A percentile compares a stretch with the other conserved stretches of the same genome.
Conservation (phyloP, 2,329 filamentous ascomycete genomes). For the Scortechinia acanthostroma region DNA sequence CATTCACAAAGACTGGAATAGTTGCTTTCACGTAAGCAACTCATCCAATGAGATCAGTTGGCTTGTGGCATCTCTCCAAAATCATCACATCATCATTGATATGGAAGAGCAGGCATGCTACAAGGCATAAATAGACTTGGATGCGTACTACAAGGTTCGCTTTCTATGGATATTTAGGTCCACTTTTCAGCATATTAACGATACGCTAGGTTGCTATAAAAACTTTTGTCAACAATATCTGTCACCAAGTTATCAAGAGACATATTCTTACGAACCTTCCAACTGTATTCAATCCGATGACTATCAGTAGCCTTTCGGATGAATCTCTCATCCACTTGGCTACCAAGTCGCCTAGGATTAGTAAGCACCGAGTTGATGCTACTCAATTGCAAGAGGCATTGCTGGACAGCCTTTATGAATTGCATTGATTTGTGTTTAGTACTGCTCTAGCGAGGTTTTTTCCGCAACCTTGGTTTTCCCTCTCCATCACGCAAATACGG, state of each 20-base stretch:
- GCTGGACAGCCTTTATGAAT: background rate
- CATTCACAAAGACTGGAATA: slow-evolving; percentile 6
- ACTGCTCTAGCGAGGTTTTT: no score
- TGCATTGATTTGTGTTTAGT: background rate
- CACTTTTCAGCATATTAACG: no score
- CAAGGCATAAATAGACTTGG: slow-evolving; percentile 9
- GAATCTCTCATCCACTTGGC: slow-evolving; percentile 7
- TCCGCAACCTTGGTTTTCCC: no score
- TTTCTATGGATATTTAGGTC: background rate
- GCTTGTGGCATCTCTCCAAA: slow-evolving; percentile 6
- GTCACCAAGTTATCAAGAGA: slow-evolving; percentile 13
- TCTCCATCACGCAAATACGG: no score
- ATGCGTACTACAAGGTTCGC: slow-evolving; percentile 13
- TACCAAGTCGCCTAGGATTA: slow-evolving; percentile 5
- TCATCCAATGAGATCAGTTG: slow-evolving; percentile 4
- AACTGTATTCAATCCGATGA: slow-evolving; percentile 9
- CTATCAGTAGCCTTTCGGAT: slow-evolving; percentile 7
- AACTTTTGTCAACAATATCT: slow-evolving; percentile 15
- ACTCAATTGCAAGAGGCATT: background rate
- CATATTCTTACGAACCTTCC: slow-evolving; percentile 10
- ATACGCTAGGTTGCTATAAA: slow-evolving; percentile 13
- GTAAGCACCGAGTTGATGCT: background rate
- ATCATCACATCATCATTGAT: slow-evolving; percentile 6
- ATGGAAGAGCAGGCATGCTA: slow-evolving; percentile 14
- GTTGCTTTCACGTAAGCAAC: slow-evolving; percentile 8